These are phyloP conservation scores for Pleurotus citrinopileatus DNA, from an alignment of 768 basidiomycete species.

Conservation along the genomic window DNA sequence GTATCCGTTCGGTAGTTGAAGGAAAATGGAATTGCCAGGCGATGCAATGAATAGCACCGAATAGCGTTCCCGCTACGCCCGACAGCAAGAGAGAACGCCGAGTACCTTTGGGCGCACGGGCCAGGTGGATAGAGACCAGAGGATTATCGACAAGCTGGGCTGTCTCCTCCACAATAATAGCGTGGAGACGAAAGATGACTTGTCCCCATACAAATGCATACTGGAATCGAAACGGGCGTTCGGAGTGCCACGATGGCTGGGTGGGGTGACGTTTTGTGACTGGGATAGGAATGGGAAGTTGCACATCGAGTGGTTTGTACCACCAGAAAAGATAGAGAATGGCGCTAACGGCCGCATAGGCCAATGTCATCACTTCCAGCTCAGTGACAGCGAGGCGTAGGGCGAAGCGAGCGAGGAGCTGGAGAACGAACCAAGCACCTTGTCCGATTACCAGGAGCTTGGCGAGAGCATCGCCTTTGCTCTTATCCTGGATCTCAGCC, in stretches of 20 bases:
- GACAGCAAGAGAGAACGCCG: too few relatives aligned
- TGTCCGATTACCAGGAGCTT: conserved; percentile 32
- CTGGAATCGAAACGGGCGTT: too few relatives aligned
- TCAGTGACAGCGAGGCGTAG: conserved; percentile 27
- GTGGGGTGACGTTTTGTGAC: neutral
- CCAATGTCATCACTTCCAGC: conserved; percentile 33
- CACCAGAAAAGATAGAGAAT: conserved; percentile 33
- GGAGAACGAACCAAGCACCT: conserved; percentile 30
- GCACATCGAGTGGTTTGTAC: conserved; percentile 35
- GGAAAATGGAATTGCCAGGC: conserved; percentile 26
- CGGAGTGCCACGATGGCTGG: too few relatives aligned
- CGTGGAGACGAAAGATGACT: neutral
- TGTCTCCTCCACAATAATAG: neutral
- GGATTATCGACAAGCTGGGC: neutral
- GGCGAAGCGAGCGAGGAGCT: conserved; percentile 22
- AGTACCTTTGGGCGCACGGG: too few relatives aligned
- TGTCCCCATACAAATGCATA: neutral
- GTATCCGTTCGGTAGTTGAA: conserved; percentile 12
- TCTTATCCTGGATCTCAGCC: conserved; percentile 18
- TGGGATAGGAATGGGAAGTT: conserved; percentile 16
- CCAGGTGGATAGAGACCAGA: neutral
- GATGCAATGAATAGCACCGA: conserved; percentile 23
- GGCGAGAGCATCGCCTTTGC: conserved; percentile 31
- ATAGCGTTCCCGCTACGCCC: conserved; percentile 13
- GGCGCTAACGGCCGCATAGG: conserved; percentile 27